These are phyloP conservation scores for Marasmius sp. DNA, from an alignment of 1,284 basidiomycete species.

Conservation along the genomic window DNA sequence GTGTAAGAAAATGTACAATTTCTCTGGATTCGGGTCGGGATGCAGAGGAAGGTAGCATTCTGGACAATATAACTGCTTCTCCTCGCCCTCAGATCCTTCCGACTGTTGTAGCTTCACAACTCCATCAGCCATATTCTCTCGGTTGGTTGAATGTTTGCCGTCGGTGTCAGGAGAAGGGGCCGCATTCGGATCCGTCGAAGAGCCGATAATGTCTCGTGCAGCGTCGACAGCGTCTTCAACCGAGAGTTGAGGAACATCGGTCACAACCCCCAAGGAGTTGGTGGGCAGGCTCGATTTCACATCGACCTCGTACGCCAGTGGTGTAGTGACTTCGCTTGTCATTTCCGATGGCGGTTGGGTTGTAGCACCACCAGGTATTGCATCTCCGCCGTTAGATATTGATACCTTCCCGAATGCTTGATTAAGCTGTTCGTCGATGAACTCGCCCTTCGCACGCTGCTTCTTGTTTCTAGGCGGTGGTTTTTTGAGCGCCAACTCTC, in stretches of 20 bases:
- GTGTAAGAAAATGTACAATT: constrained; percentile 92
- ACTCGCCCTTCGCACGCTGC: constrained; percentile 54
- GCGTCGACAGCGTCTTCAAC: constrained; percentile 21
- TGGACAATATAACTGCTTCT: constrained; percentile 63
- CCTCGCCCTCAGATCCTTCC: constrained; percentile 26
- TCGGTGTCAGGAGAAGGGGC: constrained; percentile 11
- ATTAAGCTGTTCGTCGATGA: constrained; percentile 26
- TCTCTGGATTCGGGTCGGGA: constrained; percentile 88
- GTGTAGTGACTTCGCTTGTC: constrained; percentile 9
- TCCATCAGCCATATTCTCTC: neutral
- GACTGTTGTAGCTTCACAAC: constrained; percentile 7
- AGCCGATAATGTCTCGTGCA: constrained; percentile 3
- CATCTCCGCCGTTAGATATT: neutral
- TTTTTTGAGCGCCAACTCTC: constrained; percentile 44
- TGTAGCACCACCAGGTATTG: neutral
- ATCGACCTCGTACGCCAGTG: constrained; percentile 7
- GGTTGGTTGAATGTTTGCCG: constrained; percentile 19
- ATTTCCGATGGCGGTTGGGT: neutral
- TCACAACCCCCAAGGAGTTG: neutral
- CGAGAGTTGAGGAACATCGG: constrained; percentile 12
- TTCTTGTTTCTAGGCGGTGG: constrained; percentile 59
- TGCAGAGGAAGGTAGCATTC: constrained; percentile 90
- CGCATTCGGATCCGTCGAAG: neutral
- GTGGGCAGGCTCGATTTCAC: neutral
- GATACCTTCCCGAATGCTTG: constrained; percentile 7